Evolutionary conservation across 768 basidiomycete genomes (phyloP), one percentile per base, ranked within the genome.

Genomic region (Kwoniella shandongensis): DNA sequence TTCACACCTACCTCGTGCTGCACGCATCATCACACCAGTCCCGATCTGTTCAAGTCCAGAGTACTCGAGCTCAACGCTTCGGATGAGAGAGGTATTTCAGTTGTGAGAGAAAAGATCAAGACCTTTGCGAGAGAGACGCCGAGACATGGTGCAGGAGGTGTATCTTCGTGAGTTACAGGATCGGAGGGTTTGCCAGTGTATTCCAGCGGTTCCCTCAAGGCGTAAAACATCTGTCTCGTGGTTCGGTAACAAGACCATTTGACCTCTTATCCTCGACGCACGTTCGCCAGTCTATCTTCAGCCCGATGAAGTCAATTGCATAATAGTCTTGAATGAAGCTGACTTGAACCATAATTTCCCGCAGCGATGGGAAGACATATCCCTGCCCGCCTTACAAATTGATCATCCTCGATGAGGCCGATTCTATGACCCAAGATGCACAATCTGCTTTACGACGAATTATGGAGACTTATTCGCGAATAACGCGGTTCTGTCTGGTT

Each of bases 381-480:
- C 94, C 93, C 41, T 94, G 89, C 74, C 96, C 96, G 13, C 96
- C 96, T 0, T 99, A 90, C 81, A 99, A 99, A 76, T 94, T 99
- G 63, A 88, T 99, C 72, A 98, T 99, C 61, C 84, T 99, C 23
- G 96, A 99, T 69, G 96, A 99, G 78, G 96, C 96, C 20, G 96
- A 99, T 76, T 94, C 91, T 4, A 99, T 99, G 96, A 99, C 96
- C 4, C 94, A 98, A 78, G 96, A 99, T 73, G 96, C 96, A 4
- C 96, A 99, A 76, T 92, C 88, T 30, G 96, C 96, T 0, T 80
- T 99, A 38, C 83, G 96, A 39, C 84, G 96, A n/a, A 98, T 98
- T 74, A 99, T 99, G 96, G 96, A 99, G 78, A 93, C 86, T n/a
- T 92, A 98, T 70, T 90, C 90, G 17, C 83, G 88, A 54, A 98